Evolutionary conservation across 768 basidiomycete genomes (phyloP).

Genomic region (Boletus eberwhitei): DNA sequence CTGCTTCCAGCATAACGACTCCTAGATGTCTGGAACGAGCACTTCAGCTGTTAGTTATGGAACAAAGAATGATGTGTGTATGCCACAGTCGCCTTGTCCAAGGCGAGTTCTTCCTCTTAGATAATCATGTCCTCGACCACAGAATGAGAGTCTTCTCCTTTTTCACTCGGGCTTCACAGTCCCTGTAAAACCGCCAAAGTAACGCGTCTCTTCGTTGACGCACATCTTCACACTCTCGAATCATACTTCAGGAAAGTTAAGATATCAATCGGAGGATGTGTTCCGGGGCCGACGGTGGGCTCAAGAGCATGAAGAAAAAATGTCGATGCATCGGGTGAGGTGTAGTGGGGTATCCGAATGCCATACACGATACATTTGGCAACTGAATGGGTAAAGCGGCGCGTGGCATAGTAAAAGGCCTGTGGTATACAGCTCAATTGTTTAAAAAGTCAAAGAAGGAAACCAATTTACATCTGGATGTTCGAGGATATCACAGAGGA

Average conservation of each 20-base stretch:
- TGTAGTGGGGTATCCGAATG: not conserved
- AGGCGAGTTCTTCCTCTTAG: not conserved
- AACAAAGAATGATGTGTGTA: not conserved
- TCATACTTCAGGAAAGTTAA: constrained; percentile 2
- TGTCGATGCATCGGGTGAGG: constrained; percentile 1
- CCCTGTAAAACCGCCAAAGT: constrained; percentile 3
- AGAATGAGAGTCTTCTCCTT: not conserved
- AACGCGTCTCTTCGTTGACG: constrained; percentile 1
- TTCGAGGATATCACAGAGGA: constrained; percentile 3
- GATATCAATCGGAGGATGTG: constrained; percentile 6
- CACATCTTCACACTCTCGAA: constrained; percentile 3
- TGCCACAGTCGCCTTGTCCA: constrained; percentile 2
- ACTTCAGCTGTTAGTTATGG: not conserved
- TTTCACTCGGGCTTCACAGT: not conserved
- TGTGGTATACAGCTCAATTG: not conserved
- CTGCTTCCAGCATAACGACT: constrained; percentile 2
- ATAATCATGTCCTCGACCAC: not conserved
- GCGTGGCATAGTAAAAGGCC: constrained; percentile 2
- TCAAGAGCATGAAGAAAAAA: constrained; percentile 4
- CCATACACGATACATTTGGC: constrained; percentile 1
- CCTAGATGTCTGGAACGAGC: not conserved
- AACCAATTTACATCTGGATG: not conserved
- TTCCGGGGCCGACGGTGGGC: not conserved
- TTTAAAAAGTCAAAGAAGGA: too few species aligned
- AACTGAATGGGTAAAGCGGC: constrained; percentile 4